Evolutionary conservation across 1,284 basidiomycete species (phyloP).

Genomic region (Cryptococcus sp.): DNA sequence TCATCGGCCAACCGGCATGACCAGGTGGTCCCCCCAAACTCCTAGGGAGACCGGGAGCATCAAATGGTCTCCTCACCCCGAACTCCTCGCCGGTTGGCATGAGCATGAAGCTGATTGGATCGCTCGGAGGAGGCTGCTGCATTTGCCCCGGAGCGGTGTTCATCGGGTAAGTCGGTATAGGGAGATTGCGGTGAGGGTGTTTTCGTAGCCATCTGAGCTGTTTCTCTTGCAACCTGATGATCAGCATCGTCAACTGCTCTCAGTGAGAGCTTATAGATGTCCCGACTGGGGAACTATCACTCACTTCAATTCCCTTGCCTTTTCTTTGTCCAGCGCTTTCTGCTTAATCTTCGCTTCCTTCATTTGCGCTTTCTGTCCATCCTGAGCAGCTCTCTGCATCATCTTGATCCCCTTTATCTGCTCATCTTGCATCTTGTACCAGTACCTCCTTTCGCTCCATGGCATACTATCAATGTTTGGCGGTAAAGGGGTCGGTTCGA

Average conservation of each 20-base stretch:
- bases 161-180: constrained; percentile 5
- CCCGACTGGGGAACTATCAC: too few species aligned
- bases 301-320: constrained; percentile 12
- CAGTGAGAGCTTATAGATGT: too few species aligned
- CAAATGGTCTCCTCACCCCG: constrained; percentile 22
- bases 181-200: constrained; percentile 12
- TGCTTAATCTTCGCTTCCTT: constrained; percentile 10
- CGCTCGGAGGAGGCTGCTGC: neutral
- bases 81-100: constrained; percentile 24
- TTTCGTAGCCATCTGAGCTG: constrained; percentile 10
- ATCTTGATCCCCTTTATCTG: constrained; percentile 16
- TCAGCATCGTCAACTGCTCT: neutral
- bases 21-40: constrained; percentile 13
- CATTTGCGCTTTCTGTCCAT: constrained; percentile 9
- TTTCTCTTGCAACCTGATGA: constrained; percentile 9
- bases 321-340: constrained; percentile 8
- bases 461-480: constrained; percentile 7
- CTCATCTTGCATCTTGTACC: constrained; percentile 14
- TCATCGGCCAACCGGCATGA: constrained; percentile 24
- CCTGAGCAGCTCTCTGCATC: constrained; percentile 7
- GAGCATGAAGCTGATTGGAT: constrained; percentile 18
- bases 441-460: constrained; percentile 5
- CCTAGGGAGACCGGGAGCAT: constrained; percentile 13
- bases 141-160: neutral
- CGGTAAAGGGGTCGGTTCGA: constrained; percentile 7